Percentiles rank a stretch among this genome's conserved stretches.
These are phyloP conservation scores for Forsythia suspensa DNA, from an alignment of 257 asterid species.

Conservation along the genomic window DNA sequence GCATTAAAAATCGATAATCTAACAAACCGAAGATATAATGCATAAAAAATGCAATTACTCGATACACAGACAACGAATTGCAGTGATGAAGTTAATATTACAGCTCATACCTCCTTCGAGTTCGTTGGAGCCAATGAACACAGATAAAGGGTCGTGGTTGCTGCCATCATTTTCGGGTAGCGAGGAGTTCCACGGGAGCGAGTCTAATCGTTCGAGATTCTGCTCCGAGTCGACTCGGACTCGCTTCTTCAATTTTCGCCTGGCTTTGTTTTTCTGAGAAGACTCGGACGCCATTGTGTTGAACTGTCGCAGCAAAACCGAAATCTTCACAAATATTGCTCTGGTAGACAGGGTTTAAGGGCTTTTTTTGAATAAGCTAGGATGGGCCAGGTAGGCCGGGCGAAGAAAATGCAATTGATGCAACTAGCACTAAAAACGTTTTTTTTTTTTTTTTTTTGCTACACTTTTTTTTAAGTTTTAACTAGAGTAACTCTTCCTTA, in stretches of 20 bases:
- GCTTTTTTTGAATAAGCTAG: neutral
- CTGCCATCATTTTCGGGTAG: conserved; percentile 35
- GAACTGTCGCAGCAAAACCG: neutral
- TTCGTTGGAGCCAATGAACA: conserved; percentile 70
- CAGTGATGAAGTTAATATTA: neutral
- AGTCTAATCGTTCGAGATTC: conserved; percentile 50
- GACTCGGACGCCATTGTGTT: conserved; percentile 51
- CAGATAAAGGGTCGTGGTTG: conserved; percentile 48
- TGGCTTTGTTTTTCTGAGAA: conserved; percentile 40
- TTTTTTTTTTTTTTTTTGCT: too few species aligned
- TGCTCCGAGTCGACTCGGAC: conserved; percentile 46
- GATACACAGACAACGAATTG: neutral
- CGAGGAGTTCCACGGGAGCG: conserved; percentile 73
- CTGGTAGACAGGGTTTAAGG: conserved; percentile 24
- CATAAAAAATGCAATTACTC: neutral
- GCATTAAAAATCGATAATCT: neutral
- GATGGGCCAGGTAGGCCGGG: neutral
- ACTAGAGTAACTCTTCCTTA: too few species aligned
- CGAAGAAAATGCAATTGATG: neutral
- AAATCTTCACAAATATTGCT: neutral
- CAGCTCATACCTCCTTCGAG: conserved; percentile 71
- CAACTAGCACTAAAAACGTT: neutral
- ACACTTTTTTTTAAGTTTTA: too few species aligned
- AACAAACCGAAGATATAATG: neutral
- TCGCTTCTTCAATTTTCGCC: conserved; percentile 47